A percentile compares a stretch with the other conserved stretches of the same genome.
Evolutionary conservation across 768 basidiomycete species (phyloP).

Genomic region (Hericium erinaceus): DNA sequence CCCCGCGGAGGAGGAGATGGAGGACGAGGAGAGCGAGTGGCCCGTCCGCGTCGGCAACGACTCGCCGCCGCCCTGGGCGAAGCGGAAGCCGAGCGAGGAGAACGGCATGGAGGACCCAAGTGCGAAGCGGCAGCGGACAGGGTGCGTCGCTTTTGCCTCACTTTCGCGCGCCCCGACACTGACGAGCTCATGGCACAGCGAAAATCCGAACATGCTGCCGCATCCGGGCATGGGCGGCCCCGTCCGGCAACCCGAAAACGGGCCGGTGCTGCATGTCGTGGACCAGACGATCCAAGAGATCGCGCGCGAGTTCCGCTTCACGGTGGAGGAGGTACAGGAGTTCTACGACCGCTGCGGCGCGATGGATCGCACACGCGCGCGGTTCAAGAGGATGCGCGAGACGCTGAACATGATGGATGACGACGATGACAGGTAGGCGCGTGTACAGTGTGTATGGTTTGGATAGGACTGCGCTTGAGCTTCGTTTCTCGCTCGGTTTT

Average conservation of each 20-base stretch:
- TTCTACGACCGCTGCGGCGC: conserved; percentile 70
- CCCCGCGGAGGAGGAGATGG: conserved; percentile 60
- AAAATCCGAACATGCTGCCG: neutral
- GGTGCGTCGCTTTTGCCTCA: conserved; percentile 24
- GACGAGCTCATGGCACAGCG: neutral
- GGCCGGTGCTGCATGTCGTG: conserved; percentile 42
- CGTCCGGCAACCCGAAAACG: neutral
- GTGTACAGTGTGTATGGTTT: too few relatives aligned
- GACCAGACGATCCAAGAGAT: conserved; percentile 60
- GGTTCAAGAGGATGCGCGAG: conserved; percentile 64
- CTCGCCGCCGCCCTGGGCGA: conserved; percentile 62
- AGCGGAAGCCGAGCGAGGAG: conserved; percentile 39
- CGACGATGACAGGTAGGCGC: neutral
- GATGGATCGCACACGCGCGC: conserved; percentile 50
- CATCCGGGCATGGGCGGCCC: conserved; percentile 1
- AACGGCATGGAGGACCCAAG: conserved; percentile 17
- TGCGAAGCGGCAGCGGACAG: conserved; percentile 34
- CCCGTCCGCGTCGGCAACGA: conserved; percentile 50
- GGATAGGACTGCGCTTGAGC: too few relatives aligned
- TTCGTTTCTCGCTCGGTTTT: too few relatives aligned
- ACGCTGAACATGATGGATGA: conserved; percentile 16
- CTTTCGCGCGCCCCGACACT: too few relatives aligned
- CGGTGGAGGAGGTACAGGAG: conserved; percentile 67
- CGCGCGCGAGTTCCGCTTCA: conserved; percentile 61
- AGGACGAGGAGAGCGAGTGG: conserved; percentile 61